These are phyloP conservation scores for Leptodermis oblonga DNA, from an alignment of 257 asterid species.

Conservation along the genomic window DNA sequence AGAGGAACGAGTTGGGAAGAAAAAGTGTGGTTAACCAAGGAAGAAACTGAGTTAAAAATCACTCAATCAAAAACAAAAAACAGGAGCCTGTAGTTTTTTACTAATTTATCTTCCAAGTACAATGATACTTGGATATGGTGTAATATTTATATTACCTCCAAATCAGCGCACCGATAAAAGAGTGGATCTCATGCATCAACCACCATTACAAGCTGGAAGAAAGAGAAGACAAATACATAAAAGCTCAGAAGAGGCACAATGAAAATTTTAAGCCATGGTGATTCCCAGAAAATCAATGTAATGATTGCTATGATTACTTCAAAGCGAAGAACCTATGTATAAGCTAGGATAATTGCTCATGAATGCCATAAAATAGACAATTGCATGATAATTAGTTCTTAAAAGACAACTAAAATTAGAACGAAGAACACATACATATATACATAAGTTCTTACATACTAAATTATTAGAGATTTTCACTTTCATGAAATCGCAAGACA, in stretches of 20 bases:
- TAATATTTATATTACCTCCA: conserved; percentile 54
- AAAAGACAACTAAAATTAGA: not conserved
- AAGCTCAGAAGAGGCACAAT: conserved; percentile 1
- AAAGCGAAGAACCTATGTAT: not conserved
- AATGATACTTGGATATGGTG: not conserved
- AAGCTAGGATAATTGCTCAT: not conserved
- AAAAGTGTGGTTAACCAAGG: not conserved
- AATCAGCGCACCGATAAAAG: conserved; percentile 94
- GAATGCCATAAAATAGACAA: too few species aligned
- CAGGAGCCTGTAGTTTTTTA: not conserved
- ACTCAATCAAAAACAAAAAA: not conserved
- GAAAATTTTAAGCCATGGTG: not conserved
- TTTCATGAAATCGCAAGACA: not conserved
- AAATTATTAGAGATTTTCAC: not conserved
- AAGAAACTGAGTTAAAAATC: not conserved
- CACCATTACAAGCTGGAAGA: conserved; percentile 78
- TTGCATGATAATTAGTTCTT: too few species aligned
- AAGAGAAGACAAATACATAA: conserved; percentile 18
- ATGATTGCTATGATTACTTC: not conserved
- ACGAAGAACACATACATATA: not conserved
- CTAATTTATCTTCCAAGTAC: not conserved
- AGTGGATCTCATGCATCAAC: conserved; percentile 98
- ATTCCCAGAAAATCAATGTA: not conserved
- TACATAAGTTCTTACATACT: too few species aligned
- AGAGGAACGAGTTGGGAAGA: not conserved